Percentiles rank a stretch among this genome's conserved stretches.
phyloP scores from a whole-genome alignment of 2,329 filamentous ascomycete species.

The Akanthomyces uredinophilus region DNA sequence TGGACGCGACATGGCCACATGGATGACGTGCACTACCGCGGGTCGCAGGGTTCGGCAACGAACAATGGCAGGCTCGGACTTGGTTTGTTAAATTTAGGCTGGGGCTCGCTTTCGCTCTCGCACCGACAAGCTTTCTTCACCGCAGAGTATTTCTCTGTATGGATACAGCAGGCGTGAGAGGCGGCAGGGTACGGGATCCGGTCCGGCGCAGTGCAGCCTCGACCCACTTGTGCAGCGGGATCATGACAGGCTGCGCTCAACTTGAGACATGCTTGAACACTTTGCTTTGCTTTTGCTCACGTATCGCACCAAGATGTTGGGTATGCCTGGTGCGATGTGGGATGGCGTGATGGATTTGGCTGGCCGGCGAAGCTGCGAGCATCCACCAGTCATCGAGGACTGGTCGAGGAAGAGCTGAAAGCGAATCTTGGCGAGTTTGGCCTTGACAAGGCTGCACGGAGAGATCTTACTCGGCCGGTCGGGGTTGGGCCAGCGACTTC shows the following conservation, averaged over 20 bases:
- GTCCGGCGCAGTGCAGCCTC: neutral
- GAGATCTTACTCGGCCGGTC: neutral
- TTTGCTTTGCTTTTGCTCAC: neutral
- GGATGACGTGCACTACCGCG: neutral
- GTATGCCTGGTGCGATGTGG: neutral
- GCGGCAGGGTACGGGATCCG: neutral
- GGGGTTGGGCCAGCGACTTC: neutral
- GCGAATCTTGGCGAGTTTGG: neutral
- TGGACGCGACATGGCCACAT: neutral
- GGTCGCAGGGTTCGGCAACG: neutral
- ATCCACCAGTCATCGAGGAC: neutral
- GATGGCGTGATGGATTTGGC: too few relatives aligned
- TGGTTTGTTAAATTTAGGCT: neutral
- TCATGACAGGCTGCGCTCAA: too few relatives aligned
- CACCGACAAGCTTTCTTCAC: too few relatives aligned
- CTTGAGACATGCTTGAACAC: neutral
- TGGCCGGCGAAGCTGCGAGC: too few relatives aligned
- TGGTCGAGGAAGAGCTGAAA: too few relatives aligned
- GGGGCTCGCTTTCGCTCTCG: neutral
- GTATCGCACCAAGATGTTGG: neutral
- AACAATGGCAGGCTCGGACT: neutral
- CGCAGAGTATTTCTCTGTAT: too few relatives aligned
- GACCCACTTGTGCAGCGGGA: neutral
- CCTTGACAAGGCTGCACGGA: neutral
- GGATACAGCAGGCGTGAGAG: neutral